Evolutionary conservation across 129 eudicot genomes (phyloP).

Genomic region (Logfia minima): DNA sequence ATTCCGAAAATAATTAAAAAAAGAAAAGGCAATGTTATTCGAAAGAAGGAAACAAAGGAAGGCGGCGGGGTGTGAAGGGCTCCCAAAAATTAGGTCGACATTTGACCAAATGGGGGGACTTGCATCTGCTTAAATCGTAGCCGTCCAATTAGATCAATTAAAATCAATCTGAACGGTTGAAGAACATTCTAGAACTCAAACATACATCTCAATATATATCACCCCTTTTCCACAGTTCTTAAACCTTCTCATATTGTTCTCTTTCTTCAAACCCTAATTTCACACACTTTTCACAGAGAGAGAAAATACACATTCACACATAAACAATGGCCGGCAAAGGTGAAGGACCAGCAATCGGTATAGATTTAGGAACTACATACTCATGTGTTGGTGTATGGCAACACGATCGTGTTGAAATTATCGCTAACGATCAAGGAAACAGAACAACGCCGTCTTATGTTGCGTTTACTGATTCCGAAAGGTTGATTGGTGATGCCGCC

Average conservation of each 20-base stretch:
- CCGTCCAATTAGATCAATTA: not conserved
- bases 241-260: not conserved
- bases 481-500: slow-evolving; percentile 11
- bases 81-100: slow-evolving; percentile 13
- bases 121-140: not conserved
- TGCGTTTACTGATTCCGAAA: slow-evolving; percentile 10
- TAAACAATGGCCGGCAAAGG: slow-evolving; percentile 14
- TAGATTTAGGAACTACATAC: slow-evolving; percentile 5
- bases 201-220: not conserved
- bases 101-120: not conserved
- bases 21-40: not conserved
- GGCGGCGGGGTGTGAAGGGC: slow-evolving; percentile 36
- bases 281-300: not conserved
- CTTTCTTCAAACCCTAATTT: not conserved
- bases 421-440: slow-evolving; percentile 18
- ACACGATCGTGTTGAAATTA: slow-evolving; percentile 20
- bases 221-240: not conserved
- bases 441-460: slow-evolving; percentile 10
- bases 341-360: slow-evolving; percentile 12
- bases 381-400: slow-evolving; percentile 16
- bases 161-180: slow-evolving; percentile 5
- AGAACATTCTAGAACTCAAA: slow-evolving; percentile 8
- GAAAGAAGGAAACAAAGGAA: not conserved
- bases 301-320: not conserved
- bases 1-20: not conserved